phyloP scores from a whole-genome alignment of 139 green algal species.

The Chlamydomonas sphaeroides region DNA sequence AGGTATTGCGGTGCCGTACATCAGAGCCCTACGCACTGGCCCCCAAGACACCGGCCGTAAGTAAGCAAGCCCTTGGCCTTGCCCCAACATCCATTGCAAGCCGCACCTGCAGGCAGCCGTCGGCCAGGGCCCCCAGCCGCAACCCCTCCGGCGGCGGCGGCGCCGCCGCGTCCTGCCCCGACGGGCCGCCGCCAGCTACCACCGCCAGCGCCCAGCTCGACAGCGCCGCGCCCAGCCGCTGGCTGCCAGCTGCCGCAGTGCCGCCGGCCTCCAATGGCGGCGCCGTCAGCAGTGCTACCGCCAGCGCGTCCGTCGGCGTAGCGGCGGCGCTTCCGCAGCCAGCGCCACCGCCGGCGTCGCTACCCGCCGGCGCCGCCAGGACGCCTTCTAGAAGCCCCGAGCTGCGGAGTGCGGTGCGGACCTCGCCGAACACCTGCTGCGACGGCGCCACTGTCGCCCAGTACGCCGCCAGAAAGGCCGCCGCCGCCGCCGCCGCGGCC shows the following conservation, averaged over 20 bases:
- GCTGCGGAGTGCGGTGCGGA: not conserved
- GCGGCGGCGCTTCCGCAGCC: too few species aligned
- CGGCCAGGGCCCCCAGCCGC: not conserved
- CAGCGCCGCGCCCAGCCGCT: not conserved
- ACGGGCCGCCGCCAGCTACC: not conserved
- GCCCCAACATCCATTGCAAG: too few species aligned
- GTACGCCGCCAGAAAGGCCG: constrained; percentile 55
- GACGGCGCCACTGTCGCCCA: constrained; percentile 38
- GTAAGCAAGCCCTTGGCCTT: too few species aligned
- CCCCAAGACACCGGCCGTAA: too few species aligned
- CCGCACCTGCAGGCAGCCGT: constrained; percentile 6
- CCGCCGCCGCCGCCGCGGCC: constrained; percentile 42
- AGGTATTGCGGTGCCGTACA: too few species aligned
- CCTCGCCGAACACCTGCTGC: not conserved
- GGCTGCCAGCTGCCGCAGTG: not conserved
- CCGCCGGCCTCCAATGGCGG: not conserved
- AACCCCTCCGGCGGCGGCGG: not conserved
- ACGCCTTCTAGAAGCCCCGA: not conserved
- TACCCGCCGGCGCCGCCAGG: too few species aligned
- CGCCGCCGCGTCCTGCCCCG: not conserved
- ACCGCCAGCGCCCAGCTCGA: constrained; percentile 7
- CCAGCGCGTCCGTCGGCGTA: not conserved
- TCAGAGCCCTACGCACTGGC: too few species aligned
- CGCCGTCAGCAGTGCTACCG: constrained; percentile 3
- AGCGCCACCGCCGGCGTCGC: too few species aligned